A percentile compares a stretch with the other conserved stretches of the same genome.
Conservation (phyloP, 331 rosid genomes). For the Erythrophleum ivorense region DNA sequence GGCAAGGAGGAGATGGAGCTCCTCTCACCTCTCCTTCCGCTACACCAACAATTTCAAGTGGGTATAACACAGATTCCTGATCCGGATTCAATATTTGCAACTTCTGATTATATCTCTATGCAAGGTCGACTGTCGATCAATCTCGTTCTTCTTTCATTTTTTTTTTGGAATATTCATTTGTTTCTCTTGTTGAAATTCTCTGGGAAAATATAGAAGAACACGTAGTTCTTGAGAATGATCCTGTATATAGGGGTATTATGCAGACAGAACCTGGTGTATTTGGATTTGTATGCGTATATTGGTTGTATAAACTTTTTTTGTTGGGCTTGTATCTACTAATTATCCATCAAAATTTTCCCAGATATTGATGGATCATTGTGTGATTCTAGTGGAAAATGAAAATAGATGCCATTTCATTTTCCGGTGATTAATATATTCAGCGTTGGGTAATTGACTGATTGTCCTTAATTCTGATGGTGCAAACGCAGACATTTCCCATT, state of each 20-base stretch:
- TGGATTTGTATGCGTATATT: too few relatives aligned
- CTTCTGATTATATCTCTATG: not conserved
- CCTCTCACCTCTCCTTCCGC: conserved; percentile 46
- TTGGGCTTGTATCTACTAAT: too few relatives aligned
- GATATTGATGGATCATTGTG: not conserved
- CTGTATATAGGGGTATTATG: not conserved
- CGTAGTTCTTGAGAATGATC: not conserved
- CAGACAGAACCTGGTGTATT: not conserved
- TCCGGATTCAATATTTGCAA: not conserved
- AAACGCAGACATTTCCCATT: too few relatives aligned
- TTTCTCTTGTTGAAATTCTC: not conserved
- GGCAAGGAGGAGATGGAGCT: not conserved
- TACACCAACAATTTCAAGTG: conserved; percentile 44
- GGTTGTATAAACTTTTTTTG: too few relatives aligned
- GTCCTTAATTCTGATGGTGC: too few relatives aligned
- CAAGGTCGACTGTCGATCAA: not conserved
- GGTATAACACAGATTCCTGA: conserved; percentile 40
- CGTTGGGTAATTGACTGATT: too few relatives aligned
- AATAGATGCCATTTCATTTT: too few relatives aligned
- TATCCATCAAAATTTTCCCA: too few relatives aligned
- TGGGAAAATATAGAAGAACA: not conserved
- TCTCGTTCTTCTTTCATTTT: not conserved
- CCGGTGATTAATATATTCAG: too few relatives aligned
- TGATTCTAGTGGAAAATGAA: too few relatives aligned
- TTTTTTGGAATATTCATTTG: not conserved